Base-by-base conservation (phyloP, 2,329 filamentous ascomycete species). In the Cladobotryum protrusum region DNA sequence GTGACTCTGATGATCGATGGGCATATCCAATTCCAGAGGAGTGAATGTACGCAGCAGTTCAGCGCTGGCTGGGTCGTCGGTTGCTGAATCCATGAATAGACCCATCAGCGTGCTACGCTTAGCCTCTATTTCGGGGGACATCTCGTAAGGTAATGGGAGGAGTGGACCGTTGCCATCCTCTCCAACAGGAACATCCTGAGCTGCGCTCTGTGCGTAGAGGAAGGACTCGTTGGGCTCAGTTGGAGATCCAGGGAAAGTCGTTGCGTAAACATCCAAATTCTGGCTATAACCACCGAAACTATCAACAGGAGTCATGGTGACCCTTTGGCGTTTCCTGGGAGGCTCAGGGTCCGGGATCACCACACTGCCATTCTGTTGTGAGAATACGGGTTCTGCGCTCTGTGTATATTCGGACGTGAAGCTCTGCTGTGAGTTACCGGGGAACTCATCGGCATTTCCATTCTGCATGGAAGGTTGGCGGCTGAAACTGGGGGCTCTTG, bases 1-100 rank as follows among this genome's bases (percentile, higher is more conserved):
- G 62, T 97, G 89, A 34, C 85, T 85, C 52, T 89, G 89, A 20
- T 85, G 79, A 62, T 99, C 93, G 50, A 99, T 89, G 2, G 93
- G 92, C 65, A 93, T 86, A 62, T 99, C 93, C 18, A 97, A 79
- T 57, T 99, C 92, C 36, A 85, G 74, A 0, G 88, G 82, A 1
- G 83, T 86, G 49, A 96, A 77, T 9, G 83, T 83, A 43, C 83
- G 76, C 36, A 99, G 80, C 36, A 87, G 86, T 11, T 90, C 86
- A 60, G 92, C 86, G 49, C 85, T 83, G 1, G 83, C 79, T 55
- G 75, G 85, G 56, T 95, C 87, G 7, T 81, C 82, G 11, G 82
- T 76, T 6, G 79, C 77, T 47, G 85, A 76, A 56, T 93, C 86
- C 60, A 91, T 81, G 62, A 96, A 93, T 7, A 97, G 75, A 19